Percentiles rank a stretch among this genome's conserved stretches.
Evolutionary conservation across 495 filamentous ascomycete genomes (phyloP).

Genomic region (Podospora didyma): DNA sequence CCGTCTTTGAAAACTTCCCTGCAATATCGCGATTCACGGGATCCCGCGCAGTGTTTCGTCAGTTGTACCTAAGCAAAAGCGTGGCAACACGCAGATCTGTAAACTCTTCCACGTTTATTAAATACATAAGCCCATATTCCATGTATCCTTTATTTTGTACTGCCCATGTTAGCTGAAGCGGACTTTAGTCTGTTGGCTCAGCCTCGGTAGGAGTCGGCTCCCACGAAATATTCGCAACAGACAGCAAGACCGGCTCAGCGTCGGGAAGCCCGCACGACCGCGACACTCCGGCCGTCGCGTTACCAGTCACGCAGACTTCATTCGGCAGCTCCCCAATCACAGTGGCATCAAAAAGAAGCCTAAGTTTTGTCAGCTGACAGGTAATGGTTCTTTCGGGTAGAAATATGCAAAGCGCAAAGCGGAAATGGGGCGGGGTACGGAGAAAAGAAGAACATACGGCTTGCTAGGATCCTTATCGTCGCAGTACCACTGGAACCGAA

Average conservation of each 20-base stretch:
- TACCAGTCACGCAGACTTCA: conserved; percentile 7
- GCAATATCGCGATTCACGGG: too few species aligned
- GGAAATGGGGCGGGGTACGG: neutral
- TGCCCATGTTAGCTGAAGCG: too few species aligned
- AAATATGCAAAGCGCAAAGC: neutral
- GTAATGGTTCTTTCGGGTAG: neutral
- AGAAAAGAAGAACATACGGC: neutral
- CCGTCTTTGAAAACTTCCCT: too few species aligned
- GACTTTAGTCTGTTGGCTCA: neutral
- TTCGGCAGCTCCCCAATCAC: neutral
- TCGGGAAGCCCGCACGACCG: conserved; percentile 2
- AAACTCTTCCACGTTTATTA: too few species aligned
- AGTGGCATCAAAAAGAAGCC: conserved; percentile 7
- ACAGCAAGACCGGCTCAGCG: neutral
- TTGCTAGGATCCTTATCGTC: neutral
- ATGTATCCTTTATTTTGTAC: too few species aligned
- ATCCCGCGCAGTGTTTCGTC: too few species aligned
- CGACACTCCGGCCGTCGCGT: conserved; percentile 3
- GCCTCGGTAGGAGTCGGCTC: neutral
- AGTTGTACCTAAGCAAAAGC: too few species aligned
- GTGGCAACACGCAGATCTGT: too few species aligned
- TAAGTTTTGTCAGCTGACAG: neutral
- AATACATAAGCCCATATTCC: too few species aligned
- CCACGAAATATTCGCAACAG: conserved; percentile 9
- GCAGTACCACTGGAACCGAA: conserved; percentile 10